Conservation (phyloP, 148 eudicot genomes). For the Linanthus parryae region DNA sequence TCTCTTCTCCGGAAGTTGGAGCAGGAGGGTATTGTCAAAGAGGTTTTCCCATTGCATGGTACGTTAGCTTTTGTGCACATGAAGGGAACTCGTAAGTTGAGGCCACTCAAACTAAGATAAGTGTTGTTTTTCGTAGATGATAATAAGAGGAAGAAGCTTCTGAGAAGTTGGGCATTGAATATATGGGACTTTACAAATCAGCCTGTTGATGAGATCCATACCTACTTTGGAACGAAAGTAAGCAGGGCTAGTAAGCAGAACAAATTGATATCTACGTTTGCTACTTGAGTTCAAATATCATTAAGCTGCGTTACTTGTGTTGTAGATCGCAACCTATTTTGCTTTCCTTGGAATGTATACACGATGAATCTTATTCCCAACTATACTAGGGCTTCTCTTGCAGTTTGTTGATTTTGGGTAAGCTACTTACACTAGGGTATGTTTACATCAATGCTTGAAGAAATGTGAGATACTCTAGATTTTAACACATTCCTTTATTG, state of each 20-base stretch:
- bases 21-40: constrained; percentile 51
- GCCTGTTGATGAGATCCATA: constrained; percentile 83
- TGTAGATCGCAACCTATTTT: constrained; percentile 88
- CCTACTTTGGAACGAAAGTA: constrained; percentile 85
- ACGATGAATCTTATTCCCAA: constrained; percentile 82
- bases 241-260: background rate
- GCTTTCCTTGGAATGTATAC: constrained; percentile 95
- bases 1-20: constrained; percentile 60
- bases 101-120: too few relatives aligned
- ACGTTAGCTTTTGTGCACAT: too few relatives aligned
- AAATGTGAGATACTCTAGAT: too few relatives aligned
- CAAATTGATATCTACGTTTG: background rate
- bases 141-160: constrained; percentile 55
- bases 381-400: constrained; percentile 56
- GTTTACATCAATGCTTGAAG: too few relatives aligned
- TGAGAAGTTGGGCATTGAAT: constrained; percentile 86
- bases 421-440: too few relatives aligned
- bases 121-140: constrained; percentile 58
- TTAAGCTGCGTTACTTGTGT: background rate
- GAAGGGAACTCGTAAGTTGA: too few relatives aligned
- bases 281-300: background rate
- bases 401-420: constrained; percentile 84
- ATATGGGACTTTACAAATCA: constrained; percentile 68
- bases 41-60: constrained; percentile 93
- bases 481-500: too few relatives aligned